Evolutionary conservation across 805 yeast genomes (phyloP), one percentile per base, ranked within the genome.

Genomic region (Blastobotrys americana): DNA sequence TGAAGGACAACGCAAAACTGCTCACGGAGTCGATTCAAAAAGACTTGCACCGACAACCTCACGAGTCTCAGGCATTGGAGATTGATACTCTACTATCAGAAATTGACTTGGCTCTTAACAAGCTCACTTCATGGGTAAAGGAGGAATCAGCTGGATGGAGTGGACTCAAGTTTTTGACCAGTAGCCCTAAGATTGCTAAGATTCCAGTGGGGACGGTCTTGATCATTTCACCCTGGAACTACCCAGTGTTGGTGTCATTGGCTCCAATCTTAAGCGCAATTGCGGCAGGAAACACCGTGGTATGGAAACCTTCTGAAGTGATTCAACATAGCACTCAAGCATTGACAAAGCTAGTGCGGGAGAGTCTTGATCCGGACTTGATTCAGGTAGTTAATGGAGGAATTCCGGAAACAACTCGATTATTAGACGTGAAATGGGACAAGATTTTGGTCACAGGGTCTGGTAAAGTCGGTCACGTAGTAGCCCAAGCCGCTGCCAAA

Each of bases 361-460:
- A 68, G 3, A 72, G 78, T 8, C 69, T 78, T 47, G 84, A 73
- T 56, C 71, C 70, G 0, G 73, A 72, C 17, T 62, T 77, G 16
- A 65, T 84, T 39, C 37, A 66, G 37, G 73, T 77, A 37, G 82
- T 88, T 44, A 76, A 78, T 53, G 96, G 96, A 33, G 86, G 75
- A 3, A 64, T 81, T 35, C 66, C 72, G 3, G 85, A 77, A 61
- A 71, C 88, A 3, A 72, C 77, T 2, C 71, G 52, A 18, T 63
- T 84, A 40, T 70, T 84, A 54, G 67, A 75, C 23, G 76, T 72
- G 50, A 79, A 75, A 55, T 84, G 77, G 56, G 95, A 87, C 63
- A 78, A 82, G 63, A 85, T 88, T 44, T 70, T 87, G 61, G 84
- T 82, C 63, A 88, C 97, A 2, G 96, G 96, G 18, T 80, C 83